Evolutionary conservation across 208 protist genomes (phyloP).

Genomic region (Borovskyia barvae): DNA sequence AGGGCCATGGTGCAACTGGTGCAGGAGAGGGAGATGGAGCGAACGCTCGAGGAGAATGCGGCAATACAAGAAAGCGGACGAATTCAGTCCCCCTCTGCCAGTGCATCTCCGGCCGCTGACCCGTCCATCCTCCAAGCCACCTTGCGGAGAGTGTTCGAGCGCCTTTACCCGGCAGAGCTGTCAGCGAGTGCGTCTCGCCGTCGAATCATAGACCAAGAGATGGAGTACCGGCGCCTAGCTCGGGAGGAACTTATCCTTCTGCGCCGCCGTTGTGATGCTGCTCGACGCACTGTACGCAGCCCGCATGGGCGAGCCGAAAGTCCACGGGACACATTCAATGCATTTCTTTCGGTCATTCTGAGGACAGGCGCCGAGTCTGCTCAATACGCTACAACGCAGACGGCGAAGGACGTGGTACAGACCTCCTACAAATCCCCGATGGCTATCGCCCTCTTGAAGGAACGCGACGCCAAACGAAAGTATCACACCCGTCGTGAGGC

Average conservation of each 20-base stretch:
- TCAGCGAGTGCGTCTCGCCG: conserved; percentile 13
- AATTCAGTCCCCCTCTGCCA: background rate
- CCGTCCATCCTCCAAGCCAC: conserved; percentile 8
- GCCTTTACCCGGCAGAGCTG: conserved; percentile 59
- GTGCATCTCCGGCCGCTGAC: background rate
- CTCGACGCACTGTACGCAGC: no score
- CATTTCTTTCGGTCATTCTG: conserved; percentile 63
- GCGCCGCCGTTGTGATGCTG: conserved; percentile 34
- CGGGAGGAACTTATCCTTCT: conserved; percentile 46
- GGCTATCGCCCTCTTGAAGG: conserved; percentile 41
- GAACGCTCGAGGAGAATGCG: conserved; percentile 5
- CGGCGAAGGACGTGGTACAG: conserved; percentile 21
- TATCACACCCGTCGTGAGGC: conserved; percentile 11
- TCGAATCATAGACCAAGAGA: conserved; percentile 34
- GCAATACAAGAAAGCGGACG: background rate
- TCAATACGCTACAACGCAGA: no score
- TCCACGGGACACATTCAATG: conserved; percentile 27
- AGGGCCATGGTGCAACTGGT: conserved; percentile 37
- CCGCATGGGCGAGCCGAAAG: background rate
- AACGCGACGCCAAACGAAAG: conserved; percentile 14
- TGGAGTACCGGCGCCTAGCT: conserved; percentile 27
- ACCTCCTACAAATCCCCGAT: conserved; percentile 66
- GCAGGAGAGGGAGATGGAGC: conserved; percentile 19
- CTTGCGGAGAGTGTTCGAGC: conserved; percentile 54
- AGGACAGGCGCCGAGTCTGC: no score